Base-by-base conservation (phyloP, 2,329 filamentous ascomycete species). In the Fusarium sp. region DNA sequence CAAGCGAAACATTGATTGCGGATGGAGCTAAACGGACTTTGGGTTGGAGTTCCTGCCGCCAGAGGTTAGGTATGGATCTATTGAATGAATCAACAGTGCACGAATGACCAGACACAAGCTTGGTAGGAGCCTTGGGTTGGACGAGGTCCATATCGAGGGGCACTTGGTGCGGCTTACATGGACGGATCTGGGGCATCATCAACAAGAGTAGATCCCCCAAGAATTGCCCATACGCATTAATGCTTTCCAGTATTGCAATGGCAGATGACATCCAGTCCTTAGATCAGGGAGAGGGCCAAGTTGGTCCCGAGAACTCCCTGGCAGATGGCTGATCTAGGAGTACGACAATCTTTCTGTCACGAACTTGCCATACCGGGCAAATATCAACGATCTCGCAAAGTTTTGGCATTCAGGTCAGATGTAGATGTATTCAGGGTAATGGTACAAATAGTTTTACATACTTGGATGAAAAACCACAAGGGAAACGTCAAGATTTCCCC, bases 401-500 rank as follows among this genome's bases (percentile, higher is more conserved):
- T 31, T 60, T 37, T 18, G 31, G 37, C 42, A 59, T 50, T 52
- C 40, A 58, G 62, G 57, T 42, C 59, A 59, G 64, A 42, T 34
- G 50, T 45, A 62, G 52, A 52, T 70, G 69, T 34, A 64, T 67
- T 68, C 62, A 67, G 65, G 34, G 69, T 70, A 63, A 64, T 76
- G 58, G 64, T 78, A 78, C 76, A 78, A 52, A 69, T 78, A 69
- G 59, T 74, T 75, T 69, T 78, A 77, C 75, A 78, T 75, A 69
- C 67, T 66, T 66, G 22, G 59, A 60, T 69, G 29, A 47, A 69
- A 62, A 61, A 22, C 66, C 59, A 57, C 27, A 56, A 13, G 47
- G n/a, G 16, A 37, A 40, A 35, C 57, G n/a, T 63, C 59, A 61
- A 24, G n/a, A 52, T 57, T 60, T 64, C 62, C 56, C 45, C 24